Percentiles rank a stretch among this genome's conserved stretches.
Evolutionary conservation across 106 monocot species (phyloP).

Genomic region (Dendrobium officinale): DNA sequence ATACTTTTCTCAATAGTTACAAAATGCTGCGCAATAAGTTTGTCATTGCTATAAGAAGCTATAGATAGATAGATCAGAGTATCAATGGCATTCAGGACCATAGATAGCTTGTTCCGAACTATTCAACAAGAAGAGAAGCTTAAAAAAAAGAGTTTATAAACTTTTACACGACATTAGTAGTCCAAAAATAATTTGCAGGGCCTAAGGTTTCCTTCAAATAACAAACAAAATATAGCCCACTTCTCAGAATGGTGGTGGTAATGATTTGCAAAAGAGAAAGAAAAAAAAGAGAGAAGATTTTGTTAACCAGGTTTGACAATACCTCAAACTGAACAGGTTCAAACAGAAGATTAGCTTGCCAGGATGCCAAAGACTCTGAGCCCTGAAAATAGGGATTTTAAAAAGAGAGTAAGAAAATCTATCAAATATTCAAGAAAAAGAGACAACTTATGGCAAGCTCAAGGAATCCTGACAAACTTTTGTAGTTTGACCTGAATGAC

Average conservation of each 20-base stretch:
- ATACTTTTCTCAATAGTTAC: too few species aligned
- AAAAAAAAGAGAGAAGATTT: neutral
- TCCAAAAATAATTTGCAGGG: too few species aligned
- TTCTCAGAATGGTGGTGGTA: neutral
- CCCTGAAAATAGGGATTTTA: constrained; percentile 38
- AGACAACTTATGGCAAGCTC: neutral
- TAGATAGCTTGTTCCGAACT: too few species aligned
- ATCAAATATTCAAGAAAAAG: neutral
- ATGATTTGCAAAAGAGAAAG: too few species aligned
- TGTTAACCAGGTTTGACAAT: neutral
- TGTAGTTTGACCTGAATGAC: constrained; percentile 67
- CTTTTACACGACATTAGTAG: too few species aligned
- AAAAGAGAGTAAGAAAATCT: neutral
- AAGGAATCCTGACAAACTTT: neutral
- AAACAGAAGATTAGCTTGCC: constrained; percentile 96
- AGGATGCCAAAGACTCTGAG: constrained; percentile 79
- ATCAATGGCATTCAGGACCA: too few species aligned
- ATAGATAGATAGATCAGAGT: neutral
- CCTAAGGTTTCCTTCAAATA: too few species aligned
- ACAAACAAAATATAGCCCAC: neutral
- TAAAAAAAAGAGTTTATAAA: too few species aligned
- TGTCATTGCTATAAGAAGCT: neutral
- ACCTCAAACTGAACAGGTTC: constrained; percentile 94
- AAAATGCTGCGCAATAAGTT: neutral
- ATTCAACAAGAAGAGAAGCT: too few species aligned